Evolutionary conservation across 106 monocot species (phyloP), one percentile per base, ranked within the genome.

Genomic region (Allium cepa): DNA sequence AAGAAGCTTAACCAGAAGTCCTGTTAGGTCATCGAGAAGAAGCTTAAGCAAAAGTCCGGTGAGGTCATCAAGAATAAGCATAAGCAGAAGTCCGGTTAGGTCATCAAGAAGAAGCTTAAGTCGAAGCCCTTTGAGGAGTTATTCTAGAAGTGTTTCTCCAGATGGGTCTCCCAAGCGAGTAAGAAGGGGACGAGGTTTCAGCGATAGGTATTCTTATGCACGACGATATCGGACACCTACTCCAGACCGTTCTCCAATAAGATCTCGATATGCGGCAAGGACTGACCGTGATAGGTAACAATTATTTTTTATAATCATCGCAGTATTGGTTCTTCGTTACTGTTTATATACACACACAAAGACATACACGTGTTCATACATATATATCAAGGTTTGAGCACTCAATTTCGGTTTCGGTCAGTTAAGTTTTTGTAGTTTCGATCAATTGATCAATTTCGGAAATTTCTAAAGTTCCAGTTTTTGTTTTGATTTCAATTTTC

Each of bases 111-210:
- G 36, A 36, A 36, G 36, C 36, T 36, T 36, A 36, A 36, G 36
- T 36, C 64, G 26, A 16, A 76, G 80, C 51, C 81, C 84, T 26
- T 66, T 55, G 57, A 58, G 57, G 78, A 89, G 88, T 50, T 51
- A 67, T 26, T 92, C 92, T 11, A 84, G 92, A 75, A 97, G 97
- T 77, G 77, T 16, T 50, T 97, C 97, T 15, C 97, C 88, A 12
- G 87, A 84, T 78, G 88, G 76, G 28, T 90, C 90, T 7, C 83
- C 94, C 5, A 88, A 84, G 68, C 92, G 92, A 18, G 82, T 92
- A 17, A 78, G 89, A 72, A 78, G 92, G 56, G 97, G 97, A 8
- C 75, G 97, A 7, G 97, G 97, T 60, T 97, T 97, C 56, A 97
- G 87, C 50, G 76, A 92, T 59, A 79, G 75, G 14, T 97, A 89